These are phyloP conservation scores for Colletotrichum siamense DNA, from an alignment of 2,329 filamentous ascomycete genomes.

Conservation along the genomic window DNA sequence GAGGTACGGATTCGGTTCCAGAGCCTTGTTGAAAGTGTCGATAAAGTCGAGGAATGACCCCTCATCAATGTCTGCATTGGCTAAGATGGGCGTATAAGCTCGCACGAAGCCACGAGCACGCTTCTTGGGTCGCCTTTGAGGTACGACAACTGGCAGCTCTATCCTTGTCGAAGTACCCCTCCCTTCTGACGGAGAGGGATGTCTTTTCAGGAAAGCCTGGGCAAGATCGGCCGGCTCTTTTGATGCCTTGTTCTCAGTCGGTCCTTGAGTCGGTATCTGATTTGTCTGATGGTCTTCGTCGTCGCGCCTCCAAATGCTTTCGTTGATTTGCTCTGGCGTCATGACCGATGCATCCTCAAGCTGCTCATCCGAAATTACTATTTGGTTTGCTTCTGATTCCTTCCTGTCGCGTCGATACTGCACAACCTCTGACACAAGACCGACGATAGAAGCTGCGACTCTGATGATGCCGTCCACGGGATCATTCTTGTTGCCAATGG, in stretches of 20 bases:
- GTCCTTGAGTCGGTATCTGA: neutral
- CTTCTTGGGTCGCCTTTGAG: constrained; percentile 54
- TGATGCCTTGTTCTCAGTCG: neutral
- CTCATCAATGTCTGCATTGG: constrained; percentile 50
- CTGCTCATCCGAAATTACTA: neutral
- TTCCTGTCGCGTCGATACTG: constrained; percentile 24
- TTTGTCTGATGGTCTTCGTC: neutral
- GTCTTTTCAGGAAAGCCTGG: neutral
- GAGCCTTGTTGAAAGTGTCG: constrained; percentile 48
- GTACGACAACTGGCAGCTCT: constrained; percentile 52
- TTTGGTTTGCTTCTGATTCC: neutral
- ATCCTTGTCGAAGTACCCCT: constrained; percentile 18
- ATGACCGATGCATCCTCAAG: neutral
- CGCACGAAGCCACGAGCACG: constrained; percentile 55
- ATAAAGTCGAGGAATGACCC: constrained; percentile 53
- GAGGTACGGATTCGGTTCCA: constrained; percentile 36
- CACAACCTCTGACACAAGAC: constrained; percentile 21
- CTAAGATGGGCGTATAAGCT: constrained; percentile 55
- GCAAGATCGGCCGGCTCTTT: neutral
- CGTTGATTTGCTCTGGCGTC: neutral
- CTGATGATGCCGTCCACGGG: constrained; percentile 16
- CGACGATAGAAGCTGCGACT: constrained; percentile 20
- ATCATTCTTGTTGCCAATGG: neutral
- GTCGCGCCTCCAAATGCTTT: neutral
- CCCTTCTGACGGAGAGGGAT: neutral